These are phyloP conservation scores for Thielaviopsis ethacetica DNA, from an alignment of 2,329 filamentous ascomycete species.

Conservation along the genomic window DNA sequence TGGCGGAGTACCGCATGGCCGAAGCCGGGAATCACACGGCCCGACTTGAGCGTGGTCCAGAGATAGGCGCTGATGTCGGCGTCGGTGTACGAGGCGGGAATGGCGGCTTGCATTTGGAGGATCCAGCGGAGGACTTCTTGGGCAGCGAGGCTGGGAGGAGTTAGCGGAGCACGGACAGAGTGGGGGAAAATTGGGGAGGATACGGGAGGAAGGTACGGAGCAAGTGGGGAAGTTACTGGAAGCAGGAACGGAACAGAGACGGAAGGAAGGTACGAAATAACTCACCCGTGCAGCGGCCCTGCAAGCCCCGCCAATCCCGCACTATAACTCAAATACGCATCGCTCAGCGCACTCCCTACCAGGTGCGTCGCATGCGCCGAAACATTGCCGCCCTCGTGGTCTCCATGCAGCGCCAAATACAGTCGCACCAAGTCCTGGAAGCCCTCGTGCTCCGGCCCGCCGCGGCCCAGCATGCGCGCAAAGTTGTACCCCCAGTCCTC, in stretches of 20 bases:
- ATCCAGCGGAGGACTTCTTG: slow-evolving; percentile 98
- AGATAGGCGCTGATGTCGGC: slow-evolving; percentile 77
- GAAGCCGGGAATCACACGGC: slow-evolving; percentile 87
- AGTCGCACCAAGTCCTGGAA: slow-evolving; percentile 91
- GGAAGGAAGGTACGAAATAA: background rate
- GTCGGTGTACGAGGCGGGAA: slow-evolving; percentile 62
- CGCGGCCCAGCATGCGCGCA: slow-evolving; percentile 85
- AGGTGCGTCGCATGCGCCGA: slow-evolving; percentile 91
- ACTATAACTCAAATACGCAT: slow-evolving; percentile 90
- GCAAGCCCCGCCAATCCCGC: slow-evolving; percentile 79
- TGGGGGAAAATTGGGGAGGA: background rate
- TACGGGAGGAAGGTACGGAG: no score
- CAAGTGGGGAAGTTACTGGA: no score
- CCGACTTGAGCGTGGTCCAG: slow-evolving; percentile 84
- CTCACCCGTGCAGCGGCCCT: slow-evolving; percentile 48
- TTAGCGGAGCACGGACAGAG: background rate
- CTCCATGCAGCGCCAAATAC: slow-evolving; percentile 90
- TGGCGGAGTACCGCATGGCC: slow-evolving; percentile 93
- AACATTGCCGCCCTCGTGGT: slow-evolving; percentile 96
- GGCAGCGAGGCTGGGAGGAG: slow-evolving; percentile 52
- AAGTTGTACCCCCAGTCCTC: slow-evolving; percentile 99
- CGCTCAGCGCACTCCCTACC: slow-evolving; percentile 83
- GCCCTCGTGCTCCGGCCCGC: slow-evolving; percentile 71
- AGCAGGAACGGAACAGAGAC: no score
- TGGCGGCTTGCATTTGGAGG: slow-evolving; percentile 80